Base-by-base conservation (phyloP, 495 filamentous ascomycete species). In the Podospora tetraspora region DNA sequence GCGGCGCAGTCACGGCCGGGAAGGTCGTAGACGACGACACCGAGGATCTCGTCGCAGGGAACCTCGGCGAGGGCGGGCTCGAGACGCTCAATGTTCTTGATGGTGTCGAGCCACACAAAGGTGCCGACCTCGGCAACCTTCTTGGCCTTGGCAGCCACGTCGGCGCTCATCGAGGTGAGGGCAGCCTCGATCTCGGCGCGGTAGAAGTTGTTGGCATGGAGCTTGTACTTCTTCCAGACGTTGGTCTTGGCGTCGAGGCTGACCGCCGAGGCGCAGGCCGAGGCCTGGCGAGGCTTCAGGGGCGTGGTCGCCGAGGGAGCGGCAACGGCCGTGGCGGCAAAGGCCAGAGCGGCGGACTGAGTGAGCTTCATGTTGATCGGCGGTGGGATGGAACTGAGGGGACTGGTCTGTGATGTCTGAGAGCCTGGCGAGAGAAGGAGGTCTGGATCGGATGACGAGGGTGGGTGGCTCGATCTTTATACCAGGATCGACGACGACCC, bases 1-100 rank as follows among this genome's bases (percentile, higher is more conserved):
- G 90, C 90, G 34, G 90, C 88, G 76, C 90, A 93, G 74, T 93
- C 90, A 79, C 90, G 88, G 69, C 90, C 90, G 57, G 90, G 90
- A 56, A 93, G 79, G 78, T 93, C 89, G 77, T 93, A 93, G 72
- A 92, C 86, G 73, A 93, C 90, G 67, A 89, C 84, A 72, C 88
- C 87, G 30, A 85, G 83, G 64, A 82, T 84, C 72, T 89, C 79
- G 70, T 84, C 73, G 72, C 82, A 79, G 61, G 85, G 79, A 66
- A 89, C 86, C 43, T 88, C 84, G 21, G 72, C 74, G 60, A 90
- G 73, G 52, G 83, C 87, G 11, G 80, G 77, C 66, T 84, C 84
- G 80, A 89, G 85, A 63, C 80, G 84, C 62, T 79, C 82, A 21
- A 90, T 86, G 76, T 89, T 89, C 66, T 72, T 84, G 37, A 86